These are phyloP conservation scores for Phaeosphaeriaceae sp. DNA, from an alignment of 2,329 filamentous ascomycete genomes.

Conservation along the genomic window DNA sequence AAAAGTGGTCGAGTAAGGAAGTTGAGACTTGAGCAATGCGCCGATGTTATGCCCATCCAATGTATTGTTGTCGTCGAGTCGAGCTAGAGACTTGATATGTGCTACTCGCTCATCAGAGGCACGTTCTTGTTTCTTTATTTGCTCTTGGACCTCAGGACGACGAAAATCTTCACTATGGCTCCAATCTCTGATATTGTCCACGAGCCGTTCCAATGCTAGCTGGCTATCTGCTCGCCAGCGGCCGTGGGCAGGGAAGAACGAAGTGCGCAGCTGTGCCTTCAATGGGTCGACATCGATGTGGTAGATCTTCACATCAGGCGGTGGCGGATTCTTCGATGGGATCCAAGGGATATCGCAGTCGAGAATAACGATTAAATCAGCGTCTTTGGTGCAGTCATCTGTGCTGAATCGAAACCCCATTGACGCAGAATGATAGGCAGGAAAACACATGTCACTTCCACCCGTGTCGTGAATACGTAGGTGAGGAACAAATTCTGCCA, in stretches of 20 bases:
- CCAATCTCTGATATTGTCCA: slow-evolving; percentile 68
- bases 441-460: slow-evolving; percentile 84
- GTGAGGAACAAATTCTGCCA: slow-evolving; percentile 73
- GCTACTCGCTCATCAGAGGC: slow-evolving; percentile 70
- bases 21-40: slow-evolving; percentile 62
- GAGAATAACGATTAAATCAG: slow-evolving; percentile 84
- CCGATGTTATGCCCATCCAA: slow-evolving; percentile 68
- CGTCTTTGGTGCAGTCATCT: slow-evolving; percentile 75
- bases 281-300: slow-evolving; percentile 73
- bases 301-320: slow-evolving; percentile 64
- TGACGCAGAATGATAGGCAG: slow-evolving; percentile 62
- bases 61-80: slow-evolving; percentile 69
- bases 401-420: slow-evolving; percentile 74
- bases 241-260: slow-evolving; percentile 63
- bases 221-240: slow-evolving; percentile 62
- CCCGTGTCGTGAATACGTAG: slow-evolving; percentile 78
- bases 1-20: slow-evolving; percentile 74
- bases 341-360: slow-evolving; percentile 96
- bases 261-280: slow-evolving; percentile 68
- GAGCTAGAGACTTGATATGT: too few relatives aligned
- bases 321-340: slow-evolving; percentile 73
- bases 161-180: slow-evolving; percentile 72
- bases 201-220: too few relatives aligned
- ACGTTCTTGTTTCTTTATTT: slow-evolving; percentile 65
- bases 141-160: slow-evolving; percentile 67